A percentile compares a stretch with the other conserved stretches of the same genome.
phyloP scores from a whole-genome alignment of 805 yeast genomes.

The Zygoascus ofunaensis region DNA sequence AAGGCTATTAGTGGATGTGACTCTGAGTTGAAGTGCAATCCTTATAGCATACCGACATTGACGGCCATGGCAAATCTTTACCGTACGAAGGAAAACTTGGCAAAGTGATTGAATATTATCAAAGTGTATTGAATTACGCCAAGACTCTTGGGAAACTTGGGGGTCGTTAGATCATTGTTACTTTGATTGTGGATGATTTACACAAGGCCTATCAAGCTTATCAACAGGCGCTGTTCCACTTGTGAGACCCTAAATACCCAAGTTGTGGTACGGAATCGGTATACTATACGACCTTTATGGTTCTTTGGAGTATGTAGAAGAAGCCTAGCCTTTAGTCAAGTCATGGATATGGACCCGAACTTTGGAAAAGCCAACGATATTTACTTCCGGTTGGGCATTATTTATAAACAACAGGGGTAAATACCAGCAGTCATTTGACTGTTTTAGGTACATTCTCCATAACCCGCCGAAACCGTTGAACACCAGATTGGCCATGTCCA shows the following conservation, averaged over 20 bases:
- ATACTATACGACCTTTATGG: slow-evolving; percentile 94
- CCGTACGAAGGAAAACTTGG: slow-evolving; percentile 80
- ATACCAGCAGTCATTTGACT: slow-evolving; percentile 78
- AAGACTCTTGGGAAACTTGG: slow-evolving; percentile 94
- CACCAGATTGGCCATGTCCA: slow-evolving; percentile 94
- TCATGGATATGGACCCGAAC: slow-evolving; percentile 88
- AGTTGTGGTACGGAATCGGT: slow-evolving; percentile 98
- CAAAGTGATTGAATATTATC: slow-evolving; percentile 90
- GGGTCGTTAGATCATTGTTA: slow-evolving; percentile 91
- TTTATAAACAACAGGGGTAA: slow-evolving; percentile 92
- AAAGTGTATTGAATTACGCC: slow-evolving; percentile 71
- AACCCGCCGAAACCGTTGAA: slow-evolving; percentile 95
- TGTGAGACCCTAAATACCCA: slow-evolving; percentile 89
- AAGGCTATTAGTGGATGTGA: slow-evolving; percentile 85
- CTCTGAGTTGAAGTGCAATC: slow-evolving; percentile 75
- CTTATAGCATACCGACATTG: slow-evolving; percentile 75
- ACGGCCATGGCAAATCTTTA: slow-evolving; percentile 82
- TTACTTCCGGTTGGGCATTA: slow-evolving; percentile 91
- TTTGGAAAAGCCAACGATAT: slow-evolving; percentile 95
- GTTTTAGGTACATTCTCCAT: slow-evolving; percentile 82
- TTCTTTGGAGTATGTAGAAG: slow-evolving; percentile 93
- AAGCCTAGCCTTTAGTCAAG: slow-evolving; percentile 79
- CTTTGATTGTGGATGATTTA: slow-evolving; percentile 85
- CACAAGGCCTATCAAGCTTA: slow-evolving; percentile 94
- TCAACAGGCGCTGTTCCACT: slow-evolving; percentile 87